Base-by-base conservation (phyloP, 306 rosid genomes). In the Malus fusca region DNA sequence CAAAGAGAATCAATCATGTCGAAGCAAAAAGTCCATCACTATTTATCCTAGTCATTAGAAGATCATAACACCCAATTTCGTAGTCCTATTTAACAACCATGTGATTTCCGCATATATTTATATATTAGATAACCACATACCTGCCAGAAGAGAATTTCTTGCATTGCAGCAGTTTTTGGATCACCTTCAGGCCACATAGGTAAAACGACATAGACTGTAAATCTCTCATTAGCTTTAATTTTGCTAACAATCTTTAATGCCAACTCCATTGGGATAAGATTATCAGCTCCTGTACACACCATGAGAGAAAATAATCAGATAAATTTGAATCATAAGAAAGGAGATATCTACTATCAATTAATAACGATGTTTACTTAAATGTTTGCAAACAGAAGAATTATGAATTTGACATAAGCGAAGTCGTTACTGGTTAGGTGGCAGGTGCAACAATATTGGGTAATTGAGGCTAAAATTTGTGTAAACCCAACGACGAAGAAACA, bases 101-200 rank as follows among this genome's bases (percentile, higher is more conserved):
- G 17, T 25, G 42, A 31, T 35, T 63, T 30, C 40, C 9, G n/a
- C 65, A 28, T 71, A 61, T 72, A 75, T 13, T 69, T 68, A 76
- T 28, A 81, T 61, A 65, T 43, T 68, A 70, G 48, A 78, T 70
- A 63, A 68, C 35, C 62, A 43, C 69, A 69, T 85, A 92, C 99
- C 99, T 95, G 99, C 98, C 98, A 95, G 84, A 70, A 95, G 71
- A 95, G 99, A 68, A 95, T 95, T 88, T 95, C 99, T 88, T 92
- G 99, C 97, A 92, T 48, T 33, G 97, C 26, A 55, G 66, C 91
- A 60, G 90, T 22, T 55, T 82, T 89, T 18, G 99, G 99, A 87
- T 90, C 97, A 79, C 99, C 99, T 87, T 95, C 97, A 37, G 97
- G 99, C 99, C 99, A 95, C 98, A 95, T 78, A 22, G 99, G 98